Evolutionary conservation across 2,329 filamentous ascomycete species (phyloP), one percentile per base, ranked within the genome.

Genomic region (Diaporthe nobilis): DNA sequence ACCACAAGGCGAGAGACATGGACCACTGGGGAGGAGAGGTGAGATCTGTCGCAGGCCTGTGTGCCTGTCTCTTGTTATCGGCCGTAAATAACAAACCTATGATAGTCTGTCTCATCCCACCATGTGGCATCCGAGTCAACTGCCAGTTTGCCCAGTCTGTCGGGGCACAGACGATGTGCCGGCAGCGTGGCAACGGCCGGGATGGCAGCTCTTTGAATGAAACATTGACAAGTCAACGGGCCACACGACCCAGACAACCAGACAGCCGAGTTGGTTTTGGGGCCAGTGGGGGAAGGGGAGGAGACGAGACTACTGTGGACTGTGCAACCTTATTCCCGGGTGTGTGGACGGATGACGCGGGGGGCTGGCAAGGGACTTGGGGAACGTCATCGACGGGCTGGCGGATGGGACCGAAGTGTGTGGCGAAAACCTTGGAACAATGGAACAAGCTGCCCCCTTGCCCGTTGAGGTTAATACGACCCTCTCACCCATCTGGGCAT

Each of bases 301-400:
- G 28, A 34, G 13, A 20, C 8, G 25, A 49, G 25, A 34, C 61
- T 34, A 49, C 61, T 49, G 44, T 47, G 0, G 17, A 70, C 49
- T 70, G 65, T 68, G 47, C 65, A 70, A 70, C 65, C 65, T 42
- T 70, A 70, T 70, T 70, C 31, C 65, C 65, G 65, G 49, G 65
- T 22, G 49, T 55, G 34, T 55, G 42, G 34, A 22, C 47, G 8
- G 44, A 67, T 68, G 49, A 70, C 47, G 65, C 47, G 47, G 65
- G 65, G 34, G 47, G 65, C 65, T 68, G 65, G 65, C 47, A 53
- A 34, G 47, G 63, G 47, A 68, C 15, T 39, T 34, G 31, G 65
- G 31, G 65, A n/a, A 70, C 65, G 65, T 70, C 65, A 70, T 70
- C 65, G 65, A 70, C 65, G 65, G 65, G 49, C 13, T 55, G 49